Evolutionary conservation across 108 stramenopile genomes (phyloP).

Genomic region (Fragilariopsis cylindrus): DNA sequence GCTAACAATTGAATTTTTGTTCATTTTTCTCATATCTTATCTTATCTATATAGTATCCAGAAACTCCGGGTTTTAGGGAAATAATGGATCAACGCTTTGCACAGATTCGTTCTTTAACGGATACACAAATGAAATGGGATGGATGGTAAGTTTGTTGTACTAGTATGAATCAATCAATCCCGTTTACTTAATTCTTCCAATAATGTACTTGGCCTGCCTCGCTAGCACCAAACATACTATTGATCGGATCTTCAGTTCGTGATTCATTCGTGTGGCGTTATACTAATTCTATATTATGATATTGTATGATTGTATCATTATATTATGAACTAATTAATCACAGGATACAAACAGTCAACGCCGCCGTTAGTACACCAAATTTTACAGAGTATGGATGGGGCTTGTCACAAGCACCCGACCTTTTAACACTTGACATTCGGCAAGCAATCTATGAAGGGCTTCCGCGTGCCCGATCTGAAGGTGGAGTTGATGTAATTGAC

Average conservation of each 20-base stretch:
- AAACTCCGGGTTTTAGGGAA: conserved; percentile 56
- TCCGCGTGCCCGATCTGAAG: conserved; percentile 29
- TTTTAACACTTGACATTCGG: conserved; percentile 39
- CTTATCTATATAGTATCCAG: conserved; percentile 22
- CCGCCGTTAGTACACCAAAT: conserved; percentile 42
- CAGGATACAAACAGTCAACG: conserved; percentile 40
- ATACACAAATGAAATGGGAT: conserved; percentile 50
- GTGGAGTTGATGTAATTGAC: conserved; percentile 42
- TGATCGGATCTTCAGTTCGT: no score
- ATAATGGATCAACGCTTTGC: conserved; percentile 56
- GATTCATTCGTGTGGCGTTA: no score
- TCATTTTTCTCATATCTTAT: no score
- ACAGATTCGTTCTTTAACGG: conserved; percentile 44
- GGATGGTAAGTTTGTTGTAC: conserved; percentile 25
- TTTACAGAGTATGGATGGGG: conserved; percentile 77
- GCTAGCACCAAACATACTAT: no score
- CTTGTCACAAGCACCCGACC: conserved; percentile 53
- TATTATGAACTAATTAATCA: no score
- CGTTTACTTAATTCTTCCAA: no score
- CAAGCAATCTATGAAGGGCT: conserved; percentile 37
- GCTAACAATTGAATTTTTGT: no score
- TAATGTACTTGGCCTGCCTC: no score
- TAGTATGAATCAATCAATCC: no score
- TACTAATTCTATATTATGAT: no score
- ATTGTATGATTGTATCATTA: no score